Evolutionary conservation across 108 stramenopile genomes (phyloP).

Genomic region (Asterionellopsis glacialis): DNA sequence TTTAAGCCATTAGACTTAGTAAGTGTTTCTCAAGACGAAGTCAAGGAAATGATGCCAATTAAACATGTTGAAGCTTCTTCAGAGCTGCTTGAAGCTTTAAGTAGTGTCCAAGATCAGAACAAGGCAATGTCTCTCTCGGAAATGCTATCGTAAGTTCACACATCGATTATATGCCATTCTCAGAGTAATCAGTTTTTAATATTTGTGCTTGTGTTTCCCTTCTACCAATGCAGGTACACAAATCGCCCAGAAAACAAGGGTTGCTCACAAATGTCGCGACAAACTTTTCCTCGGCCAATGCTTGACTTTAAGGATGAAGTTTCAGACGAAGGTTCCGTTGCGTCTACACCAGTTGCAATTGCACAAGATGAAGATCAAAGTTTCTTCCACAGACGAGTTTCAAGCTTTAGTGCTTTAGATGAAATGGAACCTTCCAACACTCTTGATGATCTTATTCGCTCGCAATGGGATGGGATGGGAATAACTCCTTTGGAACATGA

Average conservation of each 20-base stretch:
- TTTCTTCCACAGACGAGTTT: background rate
- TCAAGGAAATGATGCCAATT: background rate
- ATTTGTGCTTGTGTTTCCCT: too few relatives aligned
- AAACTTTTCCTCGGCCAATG: too few relatives aligned
- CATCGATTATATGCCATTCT: background rate
- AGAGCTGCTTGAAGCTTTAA: background rate
- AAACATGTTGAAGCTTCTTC: conserved; percentile 6
- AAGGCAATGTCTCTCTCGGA: background rate
- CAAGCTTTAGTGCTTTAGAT: background rate
- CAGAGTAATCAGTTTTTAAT: background rate
- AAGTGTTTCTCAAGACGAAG: background rate
- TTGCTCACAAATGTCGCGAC: too few relatives aligned
- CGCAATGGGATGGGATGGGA: background rate
- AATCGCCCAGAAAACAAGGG: too few relatives aligned
- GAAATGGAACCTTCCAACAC: background rate
- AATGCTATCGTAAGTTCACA: conserved; percentile 5
- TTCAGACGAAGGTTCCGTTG: too few relatives aligned
- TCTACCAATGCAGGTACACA: too few relatives aligned
- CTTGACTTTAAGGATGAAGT: too few relatives aligned
- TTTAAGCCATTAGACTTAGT: too few relatives aligned
- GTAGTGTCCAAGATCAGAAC: background rate
- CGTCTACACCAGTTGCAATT: too few relatives aligned
- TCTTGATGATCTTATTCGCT: background rate
- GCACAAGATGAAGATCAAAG: background rate
- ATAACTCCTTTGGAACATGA: background rate